These are phyloP conservation scores for Thamnidium elegans DNA, from an alignment of 192 early-diverging fungal species.

Conservation along the genomic window DNA sequence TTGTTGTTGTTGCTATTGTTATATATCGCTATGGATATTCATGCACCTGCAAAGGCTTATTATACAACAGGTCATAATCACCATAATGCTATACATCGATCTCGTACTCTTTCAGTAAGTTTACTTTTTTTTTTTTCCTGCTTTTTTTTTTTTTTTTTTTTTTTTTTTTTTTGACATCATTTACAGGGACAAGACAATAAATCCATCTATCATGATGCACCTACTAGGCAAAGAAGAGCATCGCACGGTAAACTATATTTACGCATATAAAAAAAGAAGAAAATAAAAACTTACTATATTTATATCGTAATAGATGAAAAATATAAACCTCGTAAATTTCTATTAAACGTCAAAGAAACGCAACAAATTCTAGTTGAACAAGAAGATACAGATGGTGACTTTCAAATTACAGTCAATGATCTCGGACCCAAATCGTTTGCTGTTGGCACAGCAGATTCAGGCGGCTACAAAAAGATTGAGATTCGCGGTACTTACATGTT, in stretches of 20 bases:
- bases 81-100: neutral
- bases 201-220: neutral
- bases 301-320: constrained; percentile 31
- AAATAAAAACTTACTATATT: neutral
- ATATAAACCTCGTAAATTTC: constrained; percentile 63
- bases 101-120: neutral
- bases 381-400: constrained; percentile 95
- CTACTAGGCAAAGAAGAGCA: constrained; percentile 18
- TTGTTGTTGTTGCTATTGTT: no score
- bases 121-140: no score
- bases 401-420: constrained; percentile 93
- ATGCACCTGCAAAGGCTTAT: constrained; percentile 31
- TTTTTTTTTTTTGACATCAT: no score
- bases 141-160: no score
- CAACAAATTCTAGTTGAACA: constrained; percentile 78
- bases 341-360: constrained; percentile 83
- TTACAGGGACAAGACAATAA: neutral
- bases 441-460: constrained; percentile 83
- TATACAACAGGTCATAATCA: constrained; percentile 24
- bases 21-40: constrained; percentile 11
- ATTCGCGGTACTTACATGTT: constrained; percentile 94
- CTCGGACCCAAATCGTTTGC: constrained; percentile 87
- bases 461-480: constrained; percentile 84
- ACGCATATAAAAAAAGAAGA: neutral
- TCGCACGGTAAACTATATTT: constrained; percentile 18